Evolutionary conservation across 208 protist genomes (phyloP).

Genomic region (Wallacemonas sp.): DNA sequence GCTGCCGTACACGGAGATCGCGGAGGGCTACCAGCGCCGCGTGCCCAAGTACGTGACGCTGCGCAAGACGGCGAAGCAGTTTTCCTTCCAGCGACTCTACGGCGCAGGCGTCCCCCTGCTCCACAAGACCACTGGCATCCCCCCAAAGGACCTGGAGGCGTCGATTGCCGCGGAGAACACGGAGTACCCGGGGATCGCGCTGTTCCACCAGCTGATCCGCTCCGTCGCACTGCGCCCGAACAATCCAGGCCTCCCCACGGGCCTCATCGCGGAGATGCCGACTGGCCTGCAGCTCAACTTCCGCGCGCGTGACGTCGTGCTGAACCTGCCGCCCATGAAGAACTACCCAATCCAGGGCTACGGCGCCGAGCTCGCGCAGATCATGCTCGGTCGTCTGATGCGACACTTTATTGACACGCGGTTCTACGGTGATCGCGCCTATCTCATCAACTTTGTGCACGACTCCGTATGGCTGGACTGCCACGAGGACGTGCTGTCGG

Average conservation of each 20-base stretch:
- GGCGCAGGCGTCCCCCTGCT: constrained; percentile 79
- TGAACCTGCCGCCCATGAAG: constrained; percentile 83
- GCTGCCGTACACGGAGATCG: constrained; percentile 79
- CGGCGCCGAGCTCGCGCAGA: constrained; percentile 87
- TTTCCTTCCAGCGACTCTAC: constrained; percentile 91
- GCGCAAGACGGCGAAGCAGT: constrained; percentile 86
- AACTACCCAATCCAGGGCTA: constrained; percentile 92
- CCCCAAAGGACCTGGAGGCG: constrained; percentile 60
- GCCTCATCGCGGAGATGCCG: constrained; percentile 82
- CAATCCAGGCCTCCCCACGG: constrained; percentile 82
- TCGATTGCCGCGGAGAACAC: constrained; percentile 72
- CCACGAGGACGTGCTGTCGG: constrained; percentile 71
- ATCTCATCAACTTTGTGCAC: constrained; percentile 89
- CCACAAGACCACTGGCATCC: constrained; percentile 87
- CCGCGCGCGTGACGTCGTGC: constrained; percentile 70
- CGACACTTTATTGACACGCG: constrained; percentile 63
- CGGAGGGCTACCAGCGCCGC: constrained; percentile 59
- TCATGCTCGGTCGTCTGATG: constrained; percentile 85
- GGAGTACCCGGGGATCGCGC: constrained; percentile 77
- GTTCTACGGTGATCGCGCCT: constrained; percentile 70
- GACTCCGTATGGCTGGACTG: constrained; percentile 92
- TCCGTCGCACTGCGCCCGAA: constrained; percentile 72
- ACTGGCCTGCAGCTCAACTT: constrained; percentile 80
- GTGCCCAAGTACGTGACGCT: constrained; percentile 67
- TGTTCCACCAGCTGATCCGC: constrained; percentile 70